A percentile compares a stretch with the other conserved stretches of the same genome.
phyloP scores from a whole-genome alignment of 768 basidiomycete genomes.

The Gloeopeniophorella convolvens region DNA sequence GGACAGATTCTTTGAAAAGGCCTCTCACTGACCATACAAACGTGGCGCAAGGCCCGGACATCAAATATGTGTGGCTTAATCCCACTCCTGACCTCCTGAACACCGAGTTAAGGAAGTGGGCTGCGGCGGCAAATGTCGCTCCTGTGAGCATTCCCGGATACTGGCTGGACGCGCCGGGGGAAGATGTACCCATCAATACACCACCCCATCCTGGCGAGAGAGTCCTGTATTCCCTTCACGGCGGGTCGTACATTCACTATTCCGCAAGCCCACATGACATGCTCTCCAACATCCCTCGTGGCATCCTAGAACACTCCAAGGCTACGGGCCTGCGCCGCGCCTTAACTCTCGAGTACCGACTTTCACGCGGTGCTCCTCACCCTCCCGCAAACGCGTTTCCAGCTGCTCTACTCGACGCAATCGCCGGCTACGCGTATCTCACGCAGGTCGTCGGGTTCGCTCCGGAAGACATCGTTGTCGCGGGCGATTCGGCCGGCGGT shows the following conservation, averaged over 20 bases:
- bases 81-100: conserved; percentile 6
- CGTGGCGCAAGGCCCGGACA: neutral
- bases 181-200: too few relatives aligned
- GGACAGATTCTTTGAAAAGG: neutral
- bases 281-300: too few relatives aligned
- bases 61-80: conserved; percentile 15
- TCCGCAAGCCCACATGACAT: too few relatives aligned
- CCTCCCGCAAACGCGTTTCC: conserved; percentile 15
- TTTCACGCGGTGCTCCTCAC: too few relatives aligned
- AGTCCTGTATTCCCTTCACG: too few relatives aligned
- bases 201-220: too few relatives aligned
- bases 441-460: conserved; percentile 10
- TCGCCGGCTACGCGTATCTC: conserved; percentile 15
- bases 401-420: conserved; percentile 12
- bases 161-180: too few relatives aligned
- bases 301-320: too few relatives aligned
- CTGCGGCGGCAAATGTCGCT: conserved; percentile 16
- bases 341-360: too few relatives aligned
- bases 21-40: neutral
- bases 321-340: too few relatives aligned
- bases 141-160: conserved; percentile 14
- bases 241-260: too few relatives aligned
- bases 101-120: conserved; percentile 9
- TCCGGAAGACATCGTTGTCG: conserved; percentile 14
- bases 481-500: conserved; percentile 22